These are phyloP conservation scores for Arthroderma sp. DNA, from an alignment of 2,329 filamentous ascomycete species.

Conservation along the genomic window DNA sequence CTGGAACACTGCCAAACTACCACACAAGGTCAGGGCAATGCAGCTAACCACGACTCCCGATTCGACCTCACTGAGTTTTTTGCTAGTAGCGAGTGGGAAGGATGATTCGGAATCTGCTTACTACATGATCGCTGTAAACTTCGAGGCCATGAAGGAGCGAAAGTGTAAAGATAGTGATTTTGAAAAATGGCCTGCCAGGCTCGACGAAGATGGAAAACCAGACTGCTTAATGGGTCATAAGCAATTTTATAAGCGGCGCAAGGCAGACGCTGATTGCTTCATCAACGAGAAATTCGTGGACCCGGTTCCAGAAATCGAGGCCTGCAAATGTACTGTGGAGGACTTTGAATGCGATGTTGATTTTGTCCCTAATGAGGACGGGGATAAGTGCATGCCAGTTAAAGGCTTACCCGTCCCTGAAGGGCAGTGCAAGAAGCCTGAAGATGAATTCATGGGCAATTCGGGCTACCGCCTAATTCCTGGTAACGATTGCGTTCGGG, in stretches of 20 bases:
- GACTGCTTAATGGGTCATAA: conserved; percentile 94
- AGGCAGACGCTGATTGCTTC: conserved; percentile 79
- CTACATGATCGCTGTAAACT: conserved; percentile 66
- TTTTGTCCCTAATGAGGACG: conserved; percentile 56
- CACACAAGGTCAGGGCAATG: conserved; percentile 55
- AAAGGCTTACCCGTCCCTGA: conserved; percentile 53
- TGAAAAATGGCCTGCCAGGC: conserved; percentile 76
- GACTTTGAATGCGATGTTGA: conserved; percentile 98
- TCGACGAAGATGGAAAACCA: conserved; percentile 65
- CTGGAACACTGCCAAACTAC: conserved; percentile 62
- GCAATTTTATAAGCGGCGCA: conserved; percentile 73
- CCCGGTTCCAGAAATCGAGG: conserved; percentile 52
- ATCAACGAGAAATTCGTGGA: conserved; percentile 76
- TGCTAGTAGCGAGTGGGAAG: conserved; percentile 54
- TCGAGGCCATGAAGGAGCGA: conserved; percentile 63
- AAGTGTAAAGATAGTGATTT: conserved; percentile 68
- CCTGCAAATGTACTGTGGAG: conserved; percentile 65
- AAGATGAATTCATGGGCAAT: conserved; percentile 66
- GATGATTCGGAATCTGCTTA: conserved; percentile 39
- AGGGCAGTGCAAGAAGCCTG: conserved; percentile 57
- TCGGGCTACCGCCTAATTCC: conserved; percentile 91
- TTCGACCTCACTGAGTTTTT: conserved; percentile 82
- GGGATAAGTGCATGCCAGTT: conserved; percentile 53
- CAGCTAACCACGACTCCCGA: conserved; percentile 80
- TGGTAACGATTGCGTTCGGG: conserved; percentile 57